A percentile compares a stretch with the other conserved stretches of the same genome.
phyloP scores from a whole-genome alignment of 306 rosid genomes.

The Acmispon strigosus region DNA sequence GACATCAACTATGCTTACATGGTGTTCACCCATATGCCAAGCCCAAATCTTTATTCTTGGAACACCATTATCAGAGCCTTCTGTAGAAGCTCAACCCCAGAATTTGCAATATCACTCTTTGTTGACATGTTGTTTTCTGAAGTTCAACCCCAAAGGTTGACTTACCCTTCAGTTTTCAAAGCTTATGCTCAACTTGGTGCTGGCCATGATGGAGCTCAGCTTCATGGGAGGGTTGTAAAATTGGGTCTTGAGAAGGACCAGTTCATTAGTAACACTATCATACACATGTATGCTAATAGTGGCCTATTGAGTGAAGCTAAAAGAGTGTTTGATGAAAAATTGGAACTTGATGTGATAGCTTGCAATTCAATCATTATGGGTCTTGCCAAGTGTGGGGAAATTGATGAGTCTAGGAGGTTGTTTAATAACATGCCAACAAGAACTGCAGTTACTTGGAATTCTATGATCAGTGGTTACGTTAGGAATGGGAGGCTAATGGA shows the following conservation, averaged over 20 bases:
- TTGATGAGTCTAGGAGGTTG: conserved; percentile 53
- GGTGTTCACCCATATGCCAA: conserved; percentile 43
- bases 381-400: conserved; percentile 63
- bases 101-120: conserved; percentile 53
- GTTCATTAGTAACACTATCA: conserved; percentile 52
- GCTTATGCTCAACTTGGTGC: conserved; percentile 65
- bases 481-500: conserved; percentile 58
- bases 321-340: conserved; percentile 39
- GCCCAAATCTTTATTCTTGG: conserved; percentile 65
- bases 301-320: conserved; percentile 61
- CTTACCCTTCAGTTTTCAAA: conserved; percentile 85
- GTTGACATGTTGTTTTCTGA: conserved; percentile 58
- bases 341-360: conserved; percentile 56
- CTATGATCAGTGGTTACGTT: conserved; percentile 79
- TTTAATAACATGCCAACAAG: conserved; percentile 59
- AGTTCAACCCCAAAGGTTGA: conserved; percentile 48
- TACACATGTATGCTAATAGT: conserved; percentile 62
- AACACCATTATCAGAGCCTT: conserved; percentile 78
- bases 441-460: conserved; percentile 64
- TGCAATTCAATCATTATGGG: conserved; percentile 83
- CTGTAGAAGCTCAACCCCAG: conserved; percentile 62
- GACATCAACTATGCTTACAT: conserved; percentile 64
- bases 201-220: conserved; percentile 65
- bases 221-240: conserved; percentile 70
- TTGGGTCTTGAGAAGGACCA: conserved; percentile 49